Evolutionary conservation across 176 grass and related monocot species (phyloP), one percentile per base, ranked within the genome.

Genomic region (Zizania latifolia): DNA sequence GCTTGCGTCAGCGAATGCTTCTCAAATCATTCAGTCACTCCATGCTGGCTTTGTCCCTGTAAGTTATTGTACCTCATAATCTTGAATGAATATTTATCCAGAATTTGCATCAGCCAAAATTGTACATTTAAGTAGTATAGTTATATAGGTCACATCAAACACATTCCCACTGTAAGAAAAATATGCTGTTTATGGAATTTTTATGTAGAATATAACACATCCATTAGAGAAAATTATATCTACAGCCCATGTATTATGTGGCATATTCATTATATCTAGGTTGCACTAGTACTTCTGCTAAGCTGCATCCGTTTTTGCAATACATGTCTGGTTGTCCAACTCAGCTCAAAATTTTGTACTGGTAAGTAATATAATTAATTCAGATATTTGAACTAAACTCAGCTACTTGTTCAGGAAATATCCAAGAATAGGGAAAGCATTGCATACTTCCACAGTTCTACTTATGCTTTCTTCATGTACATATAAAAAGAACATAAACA

Each of bases 31-130:
- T 14, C 58, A 86, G 6, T 82, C 94, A 6, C 84, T 98, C 16
- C 56, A 70, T 89, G 78, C 86, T 65, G 89, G 91, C 35, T 92
- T 98, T 94, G 88, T 94, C 71, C 94, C 94, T 65, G 94, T 94
- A 89, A 85, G 94, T 80, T 79, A 3, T 54, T 62, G 24, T 59
- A 65, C 28, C 29, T 59, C 57, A 82, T 6, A 32, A 64, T 65
- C 54, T 77, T 61, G 22, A 43, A 34, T 64, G 12, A 28, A 31
- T 43, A 67, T 78, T 58, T 22, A 8, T 72, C 62, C 19, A 41
- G 8, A 72, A 30, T 62, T 63, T 38, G 0, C 57, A 37, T 54
- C 61, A 38, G 10, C 39, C 31, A 17, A 77, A 77, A 43, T 43
- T 74, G 13, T 38, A 22, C 12, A 39, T 53, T 29, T 32, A 62